Evolutionary conservation across 139 green algal species (phyloP), one percentile per base, ranked within the genome.

Genomic region (Coelastrella sp.): DNA sequence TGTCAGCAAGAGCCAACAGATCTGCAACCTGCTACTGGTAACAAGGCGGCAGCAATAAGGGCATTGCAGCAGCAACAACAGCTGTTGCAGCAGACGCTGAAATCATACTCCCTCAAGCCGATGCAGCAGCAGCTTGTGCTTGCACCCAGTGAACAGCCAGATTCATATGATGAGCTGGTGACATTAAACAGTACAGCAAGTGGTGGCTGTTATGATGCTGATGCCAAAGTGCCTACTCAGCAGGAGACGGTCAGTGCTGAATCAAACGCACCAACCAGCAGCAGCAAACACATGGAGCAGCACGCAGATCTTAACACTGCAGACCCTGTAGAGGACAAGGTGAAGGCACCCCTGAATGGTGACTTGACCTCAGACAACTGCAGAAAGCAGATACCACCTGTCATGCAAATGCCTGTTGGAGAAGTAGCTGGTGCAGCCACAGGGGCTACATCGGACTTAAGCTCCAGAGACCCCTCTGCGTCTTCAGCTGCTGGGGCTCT

Each of bases 11-110:
- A 61, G 15, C 68, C 68, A n/a, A 76, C 68, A 76, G 68, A 76
- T 11, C 8, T 27, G 68, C 68, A 76, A 24, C 15, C 17, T 27
- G 17, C 68, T 27, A 24, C 7, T 10, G 24, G 25, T 20, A 78
- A 24, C 27, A 35, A 74, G 59, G 63, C 25, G 61, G 82, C 61
- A 87, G 82, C 82, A 22, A 20, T 87, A 63, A 61, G 63, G 63
- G 60, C 82, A 22, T 25, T 75, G 72, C 85, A 90, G 73, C 66
- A 88, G 20, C 84, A 88, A 73, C 84, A 81, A 73, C 8, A 66
- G 66, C 66, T 81, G 66, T 25, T 70, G 68, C 66, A 68, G 35
- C 84, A 72, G 7, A 35, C 60, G 82, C 12, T 76, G 60, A 58
- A 24, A 24, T 20, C 24, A 58, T 11, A 57, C 35, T 49, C 35